Evolutionary conservation across 108 stramenopile genomes (phyloP).

Genomic region (Skeletonema potamos): DNA sequence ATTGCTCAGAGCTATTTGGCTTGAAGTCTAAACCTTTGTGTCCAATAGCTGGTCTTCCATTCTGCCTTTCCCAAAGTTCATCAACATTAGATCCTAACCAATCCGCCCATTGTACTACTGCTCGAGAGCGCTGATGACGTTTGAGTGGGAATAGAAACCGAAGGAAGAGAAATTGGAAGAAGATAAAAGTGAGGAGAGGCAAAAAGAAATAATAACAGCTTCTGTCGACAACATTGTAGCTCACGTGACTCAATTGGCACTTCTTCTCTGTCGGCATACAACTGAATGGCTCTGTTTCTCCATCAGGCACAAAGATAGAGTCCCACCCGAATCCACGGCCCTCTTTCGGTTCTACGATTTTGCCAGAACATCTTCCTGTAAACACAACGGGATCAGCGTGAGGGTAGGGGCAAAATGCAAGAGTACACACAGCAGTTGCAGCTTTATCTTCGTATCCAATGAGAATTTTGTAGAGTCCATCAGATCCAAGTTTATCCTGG

Average conservation of each 20-base stretch:
- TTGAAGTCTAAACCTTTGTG: slow-evolving; percentile 89
- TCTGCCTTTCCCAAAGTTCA: slow-evolving; percentile 77
- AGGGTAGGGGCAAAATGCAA: slow-evolving; percentile 95
- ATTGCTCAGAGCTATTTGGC: slow-evolving; percentile 62
- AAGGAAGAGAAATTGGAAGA: too few species aligned
- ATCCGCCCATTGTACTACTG: slow-evolving; percentile 82
- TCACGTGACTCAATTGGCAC: too few species aligned
- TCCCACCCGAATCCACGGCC: slow-evolving; percentile 99
- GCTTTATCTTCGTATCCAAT: slow-evolving; percentile 90
- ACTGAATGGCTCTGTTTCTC: slow-evolving; percentile 78
- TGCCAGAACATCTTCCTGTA: slow-evolving; percentile 80
- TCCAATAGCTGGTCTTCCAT: slow-evolving; percentile 68
- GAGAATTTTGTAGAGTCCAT: slow-evolving; percentile 87
- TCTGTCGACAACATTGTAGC: too few species aligned
- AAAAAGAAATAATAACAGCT: too few species aligned
- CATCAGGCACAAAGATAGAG: slow-evolving; percentile 94
- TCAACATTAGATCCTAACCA: slow-evolving; percentile 70
- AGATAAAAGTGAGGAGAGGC: too few species aligned
- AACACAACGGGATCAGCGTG: slow-evolving; percentile 94
- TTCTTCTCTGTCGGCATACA: slow-evolving; percentile 92
- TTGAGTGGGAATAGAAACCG: too few species aligned
- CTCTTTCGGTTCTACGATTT: slow-evolving; percentile 86
- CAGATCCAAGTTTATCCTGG: slow-evolving; percentile 78
- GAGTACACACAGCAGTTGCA: slow-evolving; percentile 95
- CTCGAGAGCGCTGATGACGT: too few species aligned